These are phyloP conservation scores for Plasmodium relictum DNA, from an alignment of 169 alveolate species.

Conservation along the genomic window DNA sequence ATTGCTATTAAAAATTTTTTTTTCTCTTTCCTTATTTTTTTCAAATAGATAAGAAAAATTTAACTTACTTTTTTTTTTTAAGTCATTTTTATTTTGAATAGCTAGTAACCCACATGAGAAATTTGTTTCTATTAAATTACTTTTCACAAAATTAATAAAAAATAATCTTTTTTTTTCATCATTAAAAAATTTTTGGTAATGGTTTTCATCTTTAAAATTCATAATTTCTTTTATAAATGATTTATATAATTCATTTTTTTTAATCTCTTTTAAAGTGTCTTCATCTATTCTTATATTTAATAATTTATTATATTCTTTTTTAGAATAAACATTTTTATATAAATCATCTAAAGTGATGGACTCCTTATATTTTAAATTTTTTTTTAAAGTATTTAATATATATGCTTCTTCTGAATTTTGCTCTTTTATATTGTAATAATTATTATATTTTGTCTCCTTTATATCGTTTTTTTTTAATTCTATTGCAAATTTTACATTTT, in stretches of 20 bases:
- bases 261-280: conserved; percentile 6
- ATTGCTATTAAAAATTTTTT: background rate
- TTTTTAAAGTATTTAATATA: conserved; percentile 9
- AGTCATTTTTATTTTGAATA: conserved; percentile 32
- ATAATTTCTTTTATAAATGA: conserved; percentile 40
- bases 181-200: conserved; percentile 20
- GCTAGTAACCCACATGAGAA: conserved; percentile 41
- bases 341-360: conserved; percentile 15
- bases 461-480: conserved; percentile 14
- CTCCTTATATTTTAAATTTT: conserved; percentile 5
- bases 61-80: background rate
- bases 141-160: conserved; percentile 56
- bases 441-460: background rate
- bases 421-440: background rate
- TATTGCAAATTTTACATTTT: conserved; percentile 59
- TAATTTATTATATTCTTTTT: conserved; percentile 10
- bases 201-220: conserved; percentile 35
- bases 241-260: conserved; percentile 23
- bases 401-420: background rate
- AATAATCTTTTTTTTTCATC: conserved; percentile 46
- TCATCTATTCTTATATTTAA: conserved; percentile 25
- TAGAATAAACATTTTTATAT: conserved; percentile 45
- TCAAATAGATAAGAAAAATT: conserved; percentile 1
- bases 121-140: conserved; percentile 32
- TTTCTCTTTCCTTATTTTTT: background rate